phyloP scores from a whole-genome alignment of 495 filamentous ascomycete species.

The Cercophora samala region DNA sequence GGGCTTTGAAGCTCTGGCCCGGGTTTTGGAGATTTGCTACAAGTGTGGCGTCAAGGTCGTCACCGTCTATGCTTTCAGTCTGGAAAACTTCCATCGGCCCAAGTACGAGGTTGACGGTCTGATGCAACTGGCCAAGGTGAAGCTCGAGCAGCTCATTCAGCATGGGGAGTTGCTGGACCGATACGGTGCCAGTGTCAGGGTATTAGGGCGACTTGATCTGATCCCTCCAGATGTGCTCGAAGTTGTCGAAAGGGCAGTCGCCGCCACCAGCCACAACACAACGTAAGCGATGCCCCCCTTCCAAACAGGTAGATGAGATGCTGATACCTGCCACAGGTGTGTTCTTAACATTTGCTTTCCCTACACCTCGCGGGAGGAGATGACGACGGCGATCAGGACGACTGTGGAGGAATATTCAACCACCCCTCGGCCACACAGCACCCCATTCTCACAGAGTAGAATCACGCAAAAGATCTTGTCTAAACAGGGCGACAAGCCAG shows the following conservation, averaged over 20 bases:
- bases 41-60: constrained; percentile 92
- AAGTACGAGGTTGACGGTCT: constrained; percentile 95
- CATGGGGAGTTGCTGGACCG: constrained; percentile 91
- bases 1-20: constrained; percentile 90
- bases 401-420: constrained; percentile 81
- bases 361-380: constrained; percentile 94
- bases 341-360: constrained; percentile 96
- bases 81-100: constrained; percentile 98
- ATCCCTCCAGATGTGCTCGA: constrained; percentile 82
- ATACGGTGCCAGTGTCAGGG: constrained; percentile 81
- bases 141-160: constrained; percentile 82
- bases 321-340: constrained; percentile 43
- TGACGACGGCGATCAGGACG: constrained; percentile 81
- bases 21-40: constrained; percentile 97
- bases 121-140: constrained; percentile 97
- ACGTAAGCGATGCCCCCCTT: constrained; percentile 47
- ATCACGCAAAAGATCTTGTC: constrained; percentile 80
- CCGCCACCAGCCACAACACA: constrained; percentile 78
- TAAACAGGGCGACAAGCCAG: constrained; percentile 48
- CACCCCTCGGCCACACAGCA: constrained; percentile 56
- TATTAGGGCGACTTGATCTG: constrained; percentile 77
- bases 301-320: background rate
- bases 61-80: constrained; percentile 96
- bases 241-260: constrained; percentile 76
- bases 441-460: constrained; percentile 78